Evolutionary conservation across 257 asterid species (phyloP).

Genomic region (Solanum chmielewskii): DNA sequence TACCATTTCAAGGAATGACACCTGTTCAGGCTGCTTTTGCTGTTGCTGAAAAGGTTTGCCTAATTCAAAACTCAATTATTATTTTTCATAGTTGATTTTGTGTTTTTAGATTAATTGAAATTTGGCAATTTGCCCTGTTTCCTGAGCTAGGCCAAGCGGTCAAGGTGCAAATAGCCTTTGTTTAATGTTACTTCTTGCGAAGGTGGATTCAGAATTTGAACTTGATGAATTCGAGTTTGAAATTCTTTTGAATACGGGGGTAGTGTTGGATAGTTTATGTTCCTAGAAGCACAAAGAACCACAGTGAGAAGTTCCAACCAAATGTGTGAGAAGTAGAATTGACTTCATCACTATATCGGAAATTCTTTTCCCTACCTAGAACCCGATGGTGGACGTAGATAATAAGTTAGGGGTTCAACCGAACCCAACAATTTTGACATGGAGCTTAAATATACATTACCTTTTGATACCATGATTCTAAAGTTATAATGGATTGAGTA

Average conservation of each 20-base stretch:
- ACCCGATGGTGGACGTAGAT: background rate
- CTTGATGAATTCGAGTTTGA: background rate
- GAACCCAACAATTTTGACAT: background rate
- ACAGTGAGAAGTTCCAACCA: background rate
- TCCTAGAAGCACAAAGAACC: background rate
- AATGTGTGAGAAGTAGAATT: background rate
- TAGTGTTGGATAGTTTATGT: background rate
- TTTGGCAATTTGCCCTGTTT: background rate
- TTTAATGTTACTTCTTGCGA: background rate
- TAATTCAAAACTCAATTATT: background rate
- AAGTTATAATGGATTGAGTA: background rate
- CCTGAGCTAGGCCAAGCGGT: background rate
- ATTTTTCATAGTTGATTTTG: background rate
- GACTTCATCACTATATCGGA: background rate
- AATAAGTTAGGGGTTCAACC: background rate
- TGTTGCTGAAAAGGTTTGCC: constrained; percentile 32
- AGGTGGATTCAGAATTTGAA: background rate
- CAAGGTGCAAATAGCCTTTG: background rate
- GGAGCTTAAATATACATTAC: background rate
- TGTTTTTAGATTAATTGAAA: background rate
- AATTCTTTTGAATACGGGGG: background rate
- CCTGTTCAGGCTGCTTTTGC: constrained; percentile 69
- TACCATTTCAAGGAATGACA: constrained; percentile 56
- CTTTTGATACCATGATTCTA: background rate
- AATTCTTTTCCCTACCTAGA: background rate